These are phyloP conservation scores for Paecilomyces sp. DNA, from an alignment of 2,329 filamentous ascomycete species.

Conservation along the genomic window DNA sequence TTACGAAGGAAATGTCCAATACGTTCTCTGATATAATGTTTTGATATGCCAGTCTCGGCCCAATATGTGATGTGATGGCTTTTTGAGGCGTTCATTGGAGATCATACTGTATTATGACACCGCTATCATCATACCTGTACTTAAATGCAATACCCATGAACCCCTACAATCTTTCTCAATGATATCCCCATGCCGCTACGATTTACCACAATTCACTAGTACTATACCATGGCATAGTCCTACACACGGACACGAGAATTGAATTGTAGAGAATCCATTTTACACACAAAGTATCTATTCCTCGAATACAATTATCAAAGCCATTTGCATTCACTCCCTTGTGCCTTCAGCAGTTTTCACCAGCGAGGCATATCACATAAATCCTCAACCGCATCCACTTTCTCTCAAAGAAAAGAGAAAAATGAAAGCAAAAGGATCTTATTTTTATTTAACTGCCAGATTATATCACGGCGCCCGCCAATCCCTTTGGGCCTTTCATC, in stretches of 20 bases:
- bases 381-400: too few relatives aligned
- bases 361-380: too few relatives aligned
- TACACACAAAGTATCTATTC: conserved; percentile 2
- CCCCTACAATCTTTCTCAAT: background rate
- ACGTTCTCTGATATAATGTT: background rate
- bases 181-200: too few relatives aligned
- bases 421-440: too few relatives aligned
- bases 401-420: too few relatives aligned
- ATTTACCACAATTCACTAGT: too few relatives aligned
- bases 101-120: background rate
- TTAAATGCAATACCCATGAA: background rate
- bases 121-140: background rate
- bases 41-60: background rate
- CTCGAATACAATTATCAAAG: conserved; percentile 2
- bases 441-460: too few relatives aligned
- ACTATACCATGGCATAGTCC: too few relatives aligned
- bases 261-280: background rate
- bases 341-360: too few relatives aligned
- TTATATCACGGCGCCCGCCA: too few relatives aligned
- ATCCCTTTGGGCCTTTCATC: too few relatives aligned
- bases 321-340: too few relatives aligned
- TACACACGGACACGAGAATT: background rate
- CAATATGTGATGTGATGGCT: background rate
- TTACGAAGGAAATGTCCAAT: background rate
- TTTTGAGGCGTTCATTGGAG: background rate